Conservation (phyloP, 129 eudicot species). For the Escallonia herrerae region DNA sequence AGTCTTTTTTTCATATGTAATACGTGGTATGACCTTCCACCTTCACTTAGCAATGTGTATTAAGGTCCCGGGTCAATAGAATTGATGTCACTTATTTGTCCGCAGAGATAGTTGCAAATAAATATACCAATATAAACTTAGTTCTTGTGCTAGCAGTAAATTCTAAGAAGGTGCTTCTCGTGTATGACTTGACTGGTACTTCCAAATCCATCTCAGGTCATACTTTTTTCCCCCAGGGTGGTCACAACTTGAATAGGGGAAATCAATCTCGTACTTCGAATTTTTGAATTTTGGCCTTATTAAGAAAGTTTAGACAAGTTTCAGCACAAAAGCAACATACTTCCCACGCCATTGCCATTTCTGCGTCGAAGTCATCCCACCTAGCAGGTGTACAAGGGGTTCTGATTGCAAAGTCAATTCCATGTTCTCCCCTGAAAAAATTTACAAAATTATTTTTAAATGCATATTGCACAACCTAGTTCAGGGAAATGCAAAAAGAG, state of each 20-base stretch:
- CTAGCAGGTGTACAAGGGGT: constrained; percentile 90
- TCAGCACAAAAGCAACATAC: constrained; percentile 27
- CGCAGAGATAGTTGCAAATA: no score
- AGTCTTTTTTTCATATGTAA: no score
- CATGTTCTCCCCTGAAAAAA: constrained; percentile 58
- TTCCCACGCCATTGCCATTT: constrained; percentile 95
- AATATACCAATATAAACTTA: no score
- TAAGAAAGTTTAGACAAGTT: constrained; percentile 2
- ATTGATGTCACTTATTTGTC: no score
- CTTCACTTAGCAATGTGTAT: no score
- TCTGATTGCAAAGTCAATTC: constrained; percentile 75
- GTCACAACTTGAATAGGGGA: background rate
- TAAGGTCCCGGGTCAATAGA: no score
- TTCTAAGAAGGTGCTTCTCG: background rate
- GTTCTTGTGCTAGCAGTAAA: no score
- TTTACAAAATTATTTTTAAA: constrained; percentile 1
- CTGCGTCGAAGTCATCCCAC: constrained; percentile 86
- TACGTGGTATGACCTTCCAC: no score
- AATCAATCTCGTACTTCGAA: background rate
- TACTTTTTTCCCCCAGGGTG: background rate
- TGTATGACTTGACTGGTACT: background rate
- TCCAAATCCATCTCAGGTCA: background rate
- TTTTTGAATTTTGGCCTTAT: background rate
- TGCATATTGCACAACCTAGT: background rate
- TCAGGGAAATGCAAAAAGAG: background rate